Conservation (phyloP, 1,284 basidiomycete genomes). For the Thelephora terrestris region DNA sequence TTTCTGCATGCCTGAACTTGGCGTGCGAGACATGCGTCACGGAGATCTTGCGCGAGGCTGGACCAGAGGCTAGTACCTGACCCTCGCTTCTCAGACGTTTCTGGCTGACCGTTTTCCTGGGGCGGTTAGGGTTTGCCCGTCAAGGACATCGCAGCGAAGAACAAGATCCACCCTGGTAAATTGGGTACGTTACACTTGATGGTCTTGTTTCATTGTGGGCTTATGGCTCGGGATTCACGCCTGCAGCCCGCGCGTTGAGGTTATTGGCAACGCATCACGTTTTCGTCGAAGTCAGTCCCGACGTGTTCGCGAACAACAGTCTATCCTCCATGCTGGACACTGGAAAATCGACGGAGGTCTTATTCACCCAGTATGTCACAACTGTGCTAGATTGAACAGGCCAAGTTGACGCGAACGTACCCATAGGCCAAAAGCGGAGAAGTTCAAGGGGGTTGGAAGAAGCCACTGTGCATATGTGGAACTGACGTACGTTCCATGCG, state of each 20-base stretch:
- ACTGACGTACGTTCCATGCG: slow-evolving; percentile 1
- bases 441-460: slow-evolving; percentile 18
- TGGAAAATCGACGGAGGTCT: slow-evolving; percentile 23
- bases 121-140: slow-evolving; percentile 24
- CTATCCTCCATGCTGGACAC: slow-evolving; percentile 32
- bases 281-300: slow-evolving; percentile 30
- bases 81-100: neutral
- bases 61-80: slow-evolving; percentile 17
- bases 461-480: slow-evolving; percentile 13
- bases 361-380: slow-evolving; percentile 20
- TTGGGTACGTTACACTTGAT: slow-evolving; percentile 19
- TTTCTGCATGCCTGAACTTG: slow-evolving; percentile 17
- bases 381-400: slow-evolving; percentile 7
- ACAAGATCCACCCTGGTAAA: slow-evolving; percentile 21
- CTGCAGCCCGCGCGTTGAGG: slow-evolving; percentile 28
- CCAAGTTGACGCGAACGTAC: neutral
- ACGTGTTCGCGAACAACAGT: slow-evolving; percentile 34
- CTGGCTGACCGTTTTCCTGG: neutral
- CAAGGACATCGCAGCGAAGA: slow-evolving; percentile 23
- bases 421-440: slow-evolving; percentile 8
- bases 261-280: slow-evolving; percentile 31
- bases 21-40: slow-evolving; percentile 24
- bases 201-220: neutral
- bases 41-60: slow-evolving; percentile 29
- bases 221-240: neutral